These are phyloP conservation scores for Coniella lustricola DNA, from an alignment of 2,329 filamentous ascomycete genomes.

Conservation along the genomic window DNA sequence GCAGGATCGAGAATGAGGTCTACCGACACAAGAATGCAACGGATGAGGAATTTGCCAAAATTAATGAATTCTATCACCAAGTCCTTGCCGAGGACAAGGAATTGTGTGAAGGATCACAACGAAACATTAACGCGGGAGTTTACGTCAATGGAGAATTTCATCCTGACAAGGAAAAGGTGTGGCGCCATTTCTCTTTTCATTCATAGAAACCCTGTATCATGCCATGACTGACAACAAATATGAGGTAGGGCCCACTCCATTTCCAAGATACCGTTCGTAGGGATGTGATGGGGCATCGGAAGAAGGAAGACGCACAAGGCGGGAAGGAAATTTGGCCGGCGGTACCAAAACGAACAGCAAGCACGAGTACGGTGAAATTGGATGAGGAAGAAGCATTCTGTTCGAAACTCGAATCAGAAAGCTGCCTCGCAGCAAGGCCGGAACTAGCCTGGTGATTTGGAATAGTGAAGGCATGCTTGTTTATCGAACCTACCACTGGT, in stretches of 20 bases:
- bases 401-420: slow-evolving; percentile 11
- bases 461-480: too few species aligned
- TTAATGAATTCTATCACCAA: slow-evolving; percentile 43
- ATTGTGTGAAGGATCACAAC: slow-evolving; percentile 40
- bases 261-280: slow-evolving; percentile 11
- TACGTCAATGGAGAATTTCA: slow-evolving; percentile 46
- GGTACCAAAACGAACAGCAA: background rate
- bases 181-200: too few species aligned
- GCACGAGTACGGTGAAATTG: slow-evolving; percentile 6
- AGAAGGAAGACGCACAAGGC: slow-evolving; percentile 2
- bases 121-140: slow-evolving; percentile 42
- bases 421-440: slow-evolving; percentile 1
- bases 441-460: slow-evolving; percentile 8
- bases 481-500: too few species aligned
- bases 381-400: slow-evolving; percentile 11
- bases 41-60: slow-evolving; percentile 38
- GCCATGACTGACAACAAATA: too few species aligned
- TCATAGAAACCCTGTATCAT: background rate
- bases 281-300: slow-evolving; percentile 8
- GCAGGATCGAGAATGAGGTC: slow-evolving; percentile 43
- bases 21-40: slow-evolving; percentile 41
- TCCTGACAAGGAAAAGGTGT: slow-evolving; percentile 40
- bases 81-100: slow-evolving; percentile 45
- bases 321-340: slow-evolving; percentile 13
- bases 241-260: slow-evolving; percentile 7